These are phyloP conservation scores for Coemansia sp. DNA, from an alignment of 192 early-diverging fungal genomes.

Conservation along the genomic window DNA sequence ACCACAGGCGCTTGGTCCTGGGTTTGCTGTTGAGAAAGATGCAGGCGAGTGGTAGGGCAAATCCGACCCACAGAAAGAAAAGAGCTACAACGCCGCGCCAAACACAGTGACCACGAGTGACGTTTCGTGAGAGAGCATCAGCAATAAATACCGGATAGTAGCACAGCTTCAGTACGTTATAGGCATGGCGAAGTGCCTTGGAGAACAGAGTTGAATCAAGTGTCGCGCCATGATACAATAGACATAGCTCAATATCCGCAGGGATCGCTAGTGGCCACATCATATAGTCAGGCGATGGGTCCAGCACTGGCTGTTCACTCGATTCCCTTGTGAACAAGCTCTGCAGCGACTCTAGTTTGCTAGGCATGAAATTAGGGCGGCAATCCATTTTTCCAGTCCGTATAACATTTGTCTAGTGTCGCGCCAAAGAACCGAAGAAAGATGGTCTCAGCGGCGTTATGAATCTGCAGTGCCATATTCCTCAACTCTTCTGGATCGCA, in stretches of 20 bases:
- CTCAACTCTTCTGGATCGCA: constrained; percentile 12
- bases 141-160: constrained; percentile 51
- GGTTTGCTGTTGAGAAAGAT: constrained; percentile 46
- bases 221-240: constrained; percentile 39
- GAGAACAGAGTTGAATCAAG: constrained; percentile 41
- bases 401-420: constrained; percentile 17
- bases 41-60: constrained; percentile 45
- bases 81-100: constrained; percentile 47
- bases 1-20: constrained; percentile 38
- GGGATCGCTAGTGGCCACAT: constrained; percentile 51
- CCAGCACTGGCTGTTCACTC: neutral
- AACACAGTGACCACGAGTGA: constrained; percentile 50
- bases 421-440: constrained; percentile 52
- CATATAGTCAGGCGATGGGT: constrained; percentile 49
- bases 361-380: neutral
- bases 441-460: constrained; percentile 47
- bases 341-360: constrained; percentile 12
- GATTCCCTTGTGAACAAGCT: constrained; percentile 20
- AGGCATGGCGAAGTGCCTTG: constrained; percentile 41
- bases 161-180: constrained; percentile 48
- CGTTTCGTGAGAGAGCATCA: constrained; percentile 48
- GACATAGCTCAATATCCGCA: constrained; percentile 49
- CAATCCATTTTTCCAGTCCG: too few species aligned
- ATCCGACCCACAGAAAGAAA: constrained; percentile 48
- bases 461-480: constrained; percentile 52